These are phyloP conservation scores for Eutrema japonicum DNA, from an alignment of 345 rosid species.

Conservation along the genomic window DNA sequence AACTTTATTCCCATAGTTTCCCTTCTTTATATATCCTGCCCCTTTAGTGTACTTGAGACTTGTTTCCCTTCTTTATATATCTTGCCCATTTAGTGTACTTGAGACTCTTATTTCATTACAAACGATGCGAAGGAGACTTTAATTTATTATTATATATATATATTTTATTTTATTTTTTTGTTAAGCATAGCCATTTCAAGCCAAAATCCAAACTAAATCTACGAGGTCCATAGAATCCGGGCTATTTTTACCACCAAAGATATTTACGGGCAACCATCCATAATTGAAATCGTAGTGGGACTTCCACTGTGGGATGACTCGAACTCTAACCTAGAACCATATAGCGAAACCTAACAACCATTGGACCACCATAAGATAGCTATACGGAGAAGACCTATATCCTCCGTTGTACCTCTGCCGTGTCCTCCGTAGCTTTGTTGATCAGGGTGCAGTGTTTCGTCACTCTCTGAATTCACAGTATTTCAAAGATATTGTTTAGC, in stretches of 20 bases:
- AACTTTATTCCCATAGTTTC: slow-evolving; percentile 27
- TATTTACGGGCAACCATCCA: background rate
- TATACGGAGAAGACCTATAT: no score
- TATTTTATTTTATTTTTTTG: background rate
- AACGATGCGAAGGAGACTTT: background rate
- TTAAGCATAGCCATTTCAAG: no score
- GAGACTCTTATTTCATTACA: background rate
- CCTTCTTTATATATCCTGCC: background rate
- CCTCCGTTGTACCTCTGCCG: slow-evolving; percentile 2
- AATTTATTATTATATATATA: background rate
- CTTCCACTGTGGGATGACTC: no score
- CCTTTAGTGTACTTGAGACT: background rate
- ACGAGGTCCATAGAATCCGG: no score
- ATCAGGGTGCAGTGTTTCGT: slow-evolving; percentile 27
- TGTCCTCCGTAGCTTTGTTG: background rate
- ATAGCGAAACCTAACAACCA: background rate
- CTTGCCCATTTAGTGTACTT: background rate
- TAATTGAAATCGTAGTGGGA: background rate
- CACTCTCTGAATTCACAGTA: slow-evolving; percentile 28
- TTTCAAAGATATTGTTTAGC: slow-evolving; percentile 7
- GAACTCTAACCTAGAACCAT: slow-evolving; percentile 1
- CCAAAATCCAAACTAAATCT: no score
- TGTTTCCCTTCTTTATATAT: background rate
- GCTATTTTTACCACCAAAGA: no score
- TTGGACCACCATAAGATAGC: background rate